These are phyloP conservation scores for Podila minutissima DNA, from an alignment of 192 early-diverging fungal species.

Conservation along the genomic window DNA sequence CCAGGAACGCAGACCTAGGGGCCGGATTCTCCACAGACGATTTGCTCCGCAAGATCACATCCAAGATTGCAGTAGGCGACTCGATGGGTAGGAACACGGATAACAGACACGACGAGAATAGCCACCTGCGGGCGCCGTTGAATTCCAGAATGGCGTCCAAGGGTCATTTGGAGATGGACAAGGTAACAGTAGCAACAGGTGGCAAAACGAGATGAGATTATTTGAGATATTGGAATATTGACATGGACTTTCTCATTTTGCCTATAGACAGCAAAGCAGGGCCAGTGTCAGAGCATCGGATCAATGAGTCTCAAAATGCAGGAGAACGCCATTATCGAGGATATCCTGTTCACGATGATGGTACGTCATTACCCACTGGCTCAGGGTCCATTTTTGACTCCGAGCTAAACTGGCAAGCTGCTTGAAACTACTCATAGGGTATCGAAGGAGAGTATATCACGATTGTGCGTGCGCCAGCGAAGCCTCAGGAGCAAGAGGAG, in stretches of 20 bases:
- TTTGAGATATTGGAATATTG: no score
- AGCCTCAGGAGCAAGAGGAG: constrained; percentile 33
- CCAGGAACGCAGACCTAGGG: constrained; percentile 20
- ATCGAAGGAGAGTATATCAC: constrained; percentile 82
- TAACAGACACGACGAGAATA: constrained; percentile 25
- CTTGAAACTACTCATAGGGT: constrained; percentile 60
- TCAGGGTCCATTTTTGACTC: no score
- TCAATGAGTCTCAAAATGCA: constrained; percentile 66
- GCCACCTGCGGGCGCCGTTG: constrained; percentile 32
- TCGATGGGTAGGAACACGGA: constrained; percentile 6
- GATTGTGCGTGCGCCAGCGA: constrained; percentile 33
- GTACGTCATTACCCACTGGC: constrained; percentile 40
- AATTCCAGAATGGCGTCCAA: constrained; percentile 32
- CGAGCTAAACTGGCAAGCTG: background rate
- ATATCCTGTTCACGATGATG: constrained; percentile 88
- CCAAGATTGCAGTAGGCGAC: constrained; percentile 13
- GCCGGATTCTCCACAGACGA: constrained; percentile 22
- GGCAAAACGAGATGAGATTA: background rate
- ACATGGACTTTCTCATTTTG: background rate
- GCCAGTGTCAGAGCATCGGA: constrained; percentile 34
- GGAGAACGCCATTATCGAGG: constrained; percentile 88
- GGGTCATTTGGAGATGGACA: constrained; percentile 17
- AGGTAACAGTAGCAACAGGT: background rate
- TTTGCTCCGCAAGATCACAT: constrained; percentile 26
- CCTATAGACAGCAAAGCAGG: constrained; percentile 2